phyloP scores from a whole-genome alignment of 192 early-diverging fungal genomes.

The Linnemannia hyalina region DNA sequence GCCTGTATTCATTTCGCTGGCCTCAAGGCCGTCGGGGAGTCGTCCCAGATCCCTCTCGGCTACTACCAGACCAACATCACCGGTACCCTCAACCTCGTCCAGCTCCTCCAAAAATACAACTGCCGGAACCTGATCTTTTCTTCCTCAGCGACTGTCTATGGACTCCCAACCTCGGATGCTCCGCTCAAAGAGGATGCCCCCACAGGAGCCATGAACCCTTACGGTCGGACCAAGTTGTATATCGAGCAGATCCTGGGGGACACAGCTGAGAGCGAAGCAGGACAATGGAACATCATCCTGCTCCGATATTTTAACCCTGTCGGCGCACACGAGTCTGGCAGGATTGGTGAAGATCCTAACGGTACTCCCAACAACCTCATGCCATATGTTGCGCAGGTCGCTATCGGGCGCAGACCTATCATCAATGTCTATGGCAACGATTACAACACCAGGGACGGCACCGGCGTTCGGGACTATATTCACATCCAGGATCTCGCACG shows the following conservation, averaged over 20 bases:
- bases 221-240: conserved; percentile 91
- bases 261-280: conserved; percentile 38
- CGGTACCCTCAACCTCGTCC: conserved; percentile 86
- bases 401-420: conserved; percentile 85
- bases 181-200: conserved; percentile 70
- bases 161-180: conserved; percentile 52
- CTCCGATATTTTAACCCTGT: conserved; percentile 98
- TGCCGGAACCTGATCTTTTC: conserved; percentile 93
- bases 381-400: conserved; percentile 92
- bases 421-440: conserved; percentile 94
- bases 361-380: conserved; percentile 94
- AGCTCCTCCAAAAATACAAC: conserved; percentile 81
- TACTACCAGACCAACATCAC: conserved; percentile 96
- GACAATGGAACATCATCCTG: conserved; percentile 68
- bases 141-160: conserved; percentile 92
- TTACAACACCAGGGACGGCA: conserved; percentile 94
- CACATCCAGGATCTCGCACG: conserved; percentile 94
- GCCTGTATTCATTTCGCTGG: conserved; percentile 87
- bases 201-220: conserved; percentile 84
- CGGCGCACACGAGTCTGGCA: conserved; percentile 92
- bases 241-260: conserved; percentile 85
- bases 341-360: conserved; percentile 93
- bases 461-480: conserved; percentile 95
- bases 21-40: conserved; percentile 87
- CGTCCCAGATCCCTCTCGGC: conserved; percentile 78